Evolutionary conservation across 331 rosid species (phyloP).

Genomic region (Telfairia occidentalis): DNA sequence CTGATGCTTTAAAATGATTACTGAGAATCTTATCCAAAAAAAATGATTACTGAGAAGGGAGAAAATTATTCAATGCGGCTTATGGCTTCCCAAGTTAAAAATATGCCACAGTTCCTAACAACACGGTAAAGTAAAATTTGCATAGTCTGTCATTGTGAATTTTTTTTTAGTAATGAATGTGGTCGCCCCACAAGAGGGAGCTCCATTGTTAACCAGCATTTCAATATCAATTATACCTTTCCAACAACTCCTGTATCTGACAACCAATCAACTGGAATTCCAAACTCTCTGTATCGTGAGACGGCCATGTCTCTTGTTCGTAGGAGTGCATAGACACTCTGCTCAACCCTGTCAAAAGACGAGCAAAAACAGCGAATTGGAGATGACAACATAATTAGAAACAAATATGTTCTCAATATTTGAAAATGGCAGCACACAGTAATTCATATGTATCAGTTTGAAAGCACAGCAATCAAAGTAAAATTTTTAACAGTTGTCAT

Average conservation of each 20-base stretch:
- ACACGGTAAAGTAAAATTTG: background rate
- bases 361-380: background rate
- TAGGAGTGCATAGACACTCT: conserved; percentile 67
- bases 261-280: conserved; percentile 83
- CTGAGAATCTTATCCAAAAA: no score
- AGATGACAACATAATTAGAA: background rate
- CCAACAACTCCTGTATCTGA: conserved; percentile 83
- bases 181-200: background rate
- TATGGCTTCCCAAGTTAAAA: background rate
- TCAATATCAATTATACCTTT: conserved; percentile 34
- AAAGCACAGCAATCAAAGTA: background rate
- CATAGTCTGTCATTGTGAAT: background rate
- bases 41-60: background rate
- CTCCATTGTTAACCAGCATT: background rate
- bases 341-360: conserved; percentile 49
- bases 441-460: background rate
- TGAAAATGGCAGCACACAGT: background rate
- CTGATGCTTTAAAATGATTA: background rate
- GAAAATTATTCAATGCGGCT: background rate
- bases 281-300: conserved; percentile 75
- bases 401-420: background rate
- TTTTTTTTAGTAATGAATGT: background rate
- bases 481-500: background rate
- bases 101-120: background rate
- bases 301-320: conserved; percentile 91